These are phyloP conservation scores for Galerina sulciceps DNA, from an alignment of 768 basidiomycete genomes.

Conservation along the genomic window DNA sequence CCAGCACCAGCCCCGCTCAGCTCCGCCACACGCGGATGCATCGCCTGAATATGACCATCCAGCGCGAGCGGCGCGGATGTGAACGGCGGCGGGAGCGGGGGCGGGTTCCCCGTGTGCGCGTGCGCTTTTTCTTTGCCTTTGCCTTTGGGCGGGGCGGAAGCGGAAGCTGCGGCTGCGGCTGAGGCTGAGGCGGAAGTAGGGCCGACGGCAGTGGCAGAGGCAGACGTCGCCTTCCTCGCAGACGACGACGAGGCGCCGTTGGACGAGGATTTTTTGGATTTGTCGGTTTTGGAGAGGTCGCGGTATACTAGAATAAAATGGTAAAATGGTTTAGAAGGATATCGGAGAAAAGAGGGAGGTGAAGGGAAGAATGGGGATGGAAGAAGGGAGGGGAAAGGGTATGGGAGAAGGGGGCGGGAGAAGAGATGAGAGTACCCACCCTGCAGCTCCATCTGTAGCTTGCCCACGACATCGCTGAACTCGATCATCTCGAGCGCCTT, in stretches of 20 bases:
- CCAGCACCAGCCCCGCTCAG: conserved; percentile 23
- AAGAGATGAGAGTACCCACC: conserved; percentile 48
- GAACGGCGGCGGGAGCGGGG: conserved; percentile 33
- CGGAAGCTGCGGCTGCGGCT: too few species aligned
- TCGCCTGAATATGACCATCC: neutral
- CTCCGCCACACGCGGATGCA: conserved; percentile 26
- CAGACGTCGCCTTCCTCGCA: conserved; percentile 27
- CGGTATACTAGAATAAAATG: conserved; percentile 56
- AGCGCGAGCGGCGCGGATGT: conserved; percentile 34
- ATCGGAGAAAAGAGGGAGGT: too few species aligned
- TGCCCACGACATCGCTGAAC: conserved; percentile 70
- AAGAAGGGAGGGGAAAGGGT: neutral
- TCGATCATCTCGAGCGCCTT: conserved; percentile 83
- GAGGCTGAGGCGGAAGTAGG: too few species aligned
- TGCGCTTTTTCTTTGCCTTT: conserved; percentile 44
- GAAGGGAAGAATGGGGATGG: too few species aligned
- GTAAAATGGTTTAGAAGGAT: neutral
- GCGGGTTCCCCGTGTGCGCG: conserved; percentile 12
- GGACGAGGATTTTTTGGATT: conserved; percentile 45
- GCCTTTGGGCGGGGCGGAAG: conserved; percentile 30
- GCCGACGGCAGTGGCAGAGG: too few species aligned
- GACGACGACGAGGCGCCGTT: conserved; percentile 26
- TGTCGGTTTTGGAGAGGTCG: conserved; percentile 64
- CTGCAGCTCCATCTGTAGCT: conserved; percentile 66
- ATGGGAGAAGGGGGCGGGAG: neutral